Evolutionary conservation across 192 early-diverging fungal genomes (phyloP), one percentile per base, ranked within the genome.

Genomic region (Coemansia sp.): DNA sequence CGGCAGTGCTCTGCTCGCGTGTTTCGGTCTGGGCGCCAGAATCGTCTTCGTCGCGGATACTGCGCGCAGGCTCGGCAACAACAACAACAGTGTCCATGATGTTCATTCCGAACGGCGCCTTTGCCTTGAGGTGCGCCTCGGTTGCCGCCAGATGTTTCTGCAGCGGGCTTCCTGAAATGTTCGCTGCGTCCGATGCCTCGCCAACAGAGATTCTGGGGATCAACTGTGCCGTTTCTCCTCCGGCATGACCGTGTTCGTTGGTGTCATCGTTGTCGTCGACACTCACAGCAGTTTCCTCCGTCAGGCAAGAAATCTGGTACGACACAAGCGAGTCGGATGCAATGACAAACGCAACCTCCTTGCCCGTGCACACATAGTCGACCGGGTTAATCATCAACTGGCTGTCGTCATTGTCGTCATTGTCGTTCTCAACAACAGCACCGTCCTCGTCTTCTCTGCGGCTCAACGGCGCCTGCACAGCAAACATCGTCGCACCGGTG

Each of bases 321-420:
- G 83, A 73, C 5, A 74, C 75, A 23, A 80, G 77, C 22, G 83
- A 73, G 49, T 76, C 72, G 45, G 60, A 50, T 15, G 83, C 65
- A 22, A 88, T 81, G 8, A 90, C 74, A 72, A 87, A 92, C 25
- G 83, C 89, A 23, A 76, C 73, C 69, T 92, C 90, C 32, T 84
- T 83, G 38, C 86, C 90, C 2, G 67, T 49, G 25, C 91, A 61
- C 49, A 78, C 71, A 60, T 89, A 84, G 56, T 80, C 69, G 9
- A 66, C 59, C 0, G 90, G 90, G 70, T 89, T 90, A 38, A 91
- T 75, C 53, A 83, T 34, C 5, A 88, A 63, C 20, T 59, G 59
- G 3, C 72, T 48, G 20, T 65, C 68, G 36, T 33, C 34, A 14
- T 60, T 42, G 4, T 33, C 57, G 23, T 43, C 63, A 17, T 6